Evolutionary conservation across 768 basidiomycete species (phyloP).

Genomic region (Kwoniella botswanensis): DNA sequence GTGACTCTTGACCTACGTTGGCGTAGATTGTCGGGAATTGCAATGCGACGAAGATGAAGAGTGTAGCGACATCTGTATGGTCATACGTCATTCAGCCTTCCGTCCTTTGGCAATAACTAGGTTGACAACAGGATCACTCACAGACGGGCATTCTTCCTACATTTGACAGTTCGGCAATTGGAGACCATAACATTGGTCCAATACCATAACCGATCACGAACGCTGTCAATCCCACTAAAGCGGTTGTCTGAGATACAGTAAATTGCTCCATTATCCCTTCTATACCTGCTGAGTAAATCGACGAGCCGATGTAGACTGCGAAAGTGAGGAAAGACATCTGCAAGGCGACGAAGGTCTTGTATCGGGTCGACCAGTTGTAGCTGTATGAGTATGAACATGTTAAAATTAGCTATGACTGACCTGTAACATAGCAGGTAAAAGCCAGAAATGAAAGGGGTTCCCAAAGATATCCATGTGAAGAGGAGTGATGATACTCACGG

Average conservation of each 20-base stretch:
- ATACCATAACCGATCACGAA: conserved; percentile 22
- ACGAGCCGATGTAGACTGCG: conserved; percentile 23
- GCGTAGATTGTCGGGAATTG: conserved; percentile 26
- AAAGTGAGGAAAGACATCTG: conserved; percentile 27
- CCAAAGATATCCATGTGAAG: not conserved
- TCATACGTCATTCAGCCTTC: not conserved
- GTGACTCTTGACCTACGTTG: conserved; percentile 11
- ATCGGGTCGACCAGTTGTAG: conserved; percentile 24
- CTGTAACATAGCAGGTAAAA: no score
- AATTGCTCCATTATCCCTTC: conserved; percentile 23
- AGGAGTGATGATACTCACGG: conserved; percentile 20
- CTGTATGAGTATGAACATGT: not conserved
- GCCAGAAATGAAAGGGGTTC: no score
- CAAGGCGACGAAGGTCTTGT: conserved; percentile 21
- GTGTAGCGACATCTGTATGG: conserved; percentile 11
- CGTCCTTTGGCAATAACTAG: not conserved
- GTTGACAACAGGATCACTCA: conserved; percentile 2
- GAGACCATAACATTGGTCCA: conserved; percentile 25
- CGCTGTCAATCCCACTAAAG: conserved; percentile 17
- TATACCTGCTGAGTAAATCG: conserved; percentile 24
- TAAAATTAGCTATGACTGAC: no score
- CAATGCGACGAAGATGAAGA: conserved; percentile 20
- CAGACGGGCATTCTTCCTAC: conserved; percentile 25
- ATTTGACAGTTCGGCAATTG: conserved; percentile 13
- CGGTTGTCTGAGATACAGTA: conserved; percentile 21